These are phyloP conservation scores for Dothistroma pini DNA, from an alignment of 2,329 filamentous ascomycete species.

Conservation along the genomic window DNA sequence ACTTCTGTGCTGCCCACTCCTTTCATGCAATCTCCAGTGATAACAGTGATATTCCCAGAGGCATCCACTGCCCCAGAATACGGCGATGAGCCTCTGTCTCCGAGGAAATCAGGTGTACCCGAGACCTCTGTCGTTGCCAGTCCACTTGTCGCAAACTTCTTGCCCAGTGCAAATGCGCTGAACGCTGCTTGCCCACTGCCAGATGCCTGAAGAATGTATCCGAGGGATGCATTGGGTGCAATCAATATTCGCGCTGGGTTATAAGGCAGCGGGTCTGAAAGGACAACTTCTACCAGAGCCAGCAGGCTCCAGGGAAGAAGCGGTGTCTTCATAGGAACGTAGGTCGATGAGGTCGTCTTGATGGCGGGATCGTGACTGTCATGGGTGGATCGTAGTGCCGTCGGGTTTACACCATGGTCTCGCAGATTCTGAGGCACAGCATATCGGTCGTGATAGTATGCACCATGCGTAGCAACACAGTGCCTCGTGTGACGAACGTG, in stretches of 20 bases:
- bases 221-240: constrained; percentile 49
- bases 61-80: constrained; percentile 65
- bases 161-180: constrained; percentile 63
- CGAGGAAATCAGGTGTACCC: constrained; percentile 60
- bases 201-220: constrained; percentile 67
- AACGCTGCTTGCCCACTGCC: constrained; percentile 52
- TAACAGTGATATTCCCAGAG: constrained; percentile 67
- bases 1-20: constrained; percentile 52
- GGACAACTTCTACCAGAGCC: constrained; percentile 24
- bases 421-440: constrained; percentile 6
- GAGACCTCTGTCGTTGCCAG: constrained; percentile 49
- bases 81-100: constrained; percentile 47
- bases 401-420: constrained; percentile 17
- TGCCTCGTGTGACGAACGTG: constrained; percentile 2
- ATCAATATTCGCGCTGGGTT: constrained; percentile 70
- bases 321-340: constrained; percentile 20
- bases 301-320: constrained; percentile 23
- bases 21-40: constrained; percentile 67
- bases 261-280: constrained; percentile 58
- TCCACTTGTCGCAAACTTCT: constrained; percentile 50
- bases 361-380: constrained; percentile 6
- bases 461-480: constrained; percentile 1
- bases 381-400: constrained; percentile 6
- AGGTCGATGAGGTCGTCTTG: constrained; percentile 6
- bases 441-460: background rate